phyloP scores from a whole-genome alignment of 2,329 filamentous ascomycete genomes.

The Sporothrix curviconia region DNA sequence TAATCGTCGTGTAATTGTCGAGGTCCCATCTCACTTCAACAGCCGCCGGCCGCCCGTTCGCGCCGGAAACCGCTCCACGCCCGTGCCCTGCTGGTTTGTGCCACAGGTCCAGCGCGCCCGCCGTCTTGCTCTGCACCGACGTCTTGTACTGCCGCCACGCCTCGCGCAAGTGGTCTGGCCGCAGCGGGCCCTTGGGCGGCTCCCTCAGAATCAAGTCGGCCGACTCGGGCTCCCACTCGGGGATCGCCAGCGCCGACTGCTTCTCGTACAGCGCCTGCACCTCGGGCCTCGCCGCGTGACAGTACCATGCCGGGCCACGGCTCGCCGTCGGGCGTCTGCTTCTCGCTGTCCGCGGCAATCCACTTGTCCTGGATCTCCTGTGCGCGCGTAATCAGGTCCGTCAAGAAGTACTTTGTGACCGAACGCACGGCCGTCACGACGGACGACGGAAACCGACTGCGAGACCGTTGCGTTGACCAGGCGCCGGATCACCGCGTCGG shows the following conservation, averaged over 20 bases:
- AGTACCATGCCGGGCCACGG: constrained; percentile 29
- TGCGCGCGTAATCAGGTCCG: constrained; percentile 67
- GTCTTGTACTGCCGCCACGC: constrained; percentile 62
- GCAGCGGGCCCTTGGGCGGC: constrained; percentile 50
- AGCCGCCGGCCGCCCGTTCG: constrained; percentile 46
- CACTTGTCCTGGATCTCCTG: constrained; percentile 66
- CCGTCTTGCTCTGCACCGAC: constrained; percentile 55
- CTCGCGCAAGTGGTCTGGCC: constrained; percentile 69
- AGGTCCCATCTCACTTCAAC: constrained; percentile 32
- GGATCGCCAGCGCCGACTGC: constrained; percentile 24
- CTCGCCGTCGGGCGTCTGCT: constrained; percentile 48
- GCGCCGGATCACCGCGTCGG: constrained; percentile 62
- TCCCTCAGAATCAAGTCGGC: constrained; percentile 30
- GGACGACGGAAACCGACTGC: constrained; percentile 66
- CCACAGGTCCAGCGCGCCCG: constrained; percentile 55
- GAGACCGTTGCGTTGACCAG: constrained; percentile 76
- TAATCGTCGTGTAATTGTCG: too few relatives aligned
- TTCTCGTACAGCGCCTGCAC: constrained; percentile 29
- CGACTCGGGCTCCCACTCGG: constrained; percentile 22
- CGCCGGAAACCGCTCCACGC: constrained; percentile 53
- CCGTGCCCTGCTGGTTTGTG: constrained; percentile 53
- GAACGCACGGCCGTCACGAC: constrained; percentile 71
- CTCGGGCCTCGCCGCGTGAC: constrained; percentile 23
- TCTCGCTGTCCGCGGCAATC: constrained; percentile 51
- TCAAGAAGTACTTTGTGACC: constrained; percentile 70